A percentile compares a stretch with the other conserved stretches of the same genome.
Conservation (phyloP, 2,329 filamentous ascomycete genomes). For the Knoxdaviesia capensis region DNA sequence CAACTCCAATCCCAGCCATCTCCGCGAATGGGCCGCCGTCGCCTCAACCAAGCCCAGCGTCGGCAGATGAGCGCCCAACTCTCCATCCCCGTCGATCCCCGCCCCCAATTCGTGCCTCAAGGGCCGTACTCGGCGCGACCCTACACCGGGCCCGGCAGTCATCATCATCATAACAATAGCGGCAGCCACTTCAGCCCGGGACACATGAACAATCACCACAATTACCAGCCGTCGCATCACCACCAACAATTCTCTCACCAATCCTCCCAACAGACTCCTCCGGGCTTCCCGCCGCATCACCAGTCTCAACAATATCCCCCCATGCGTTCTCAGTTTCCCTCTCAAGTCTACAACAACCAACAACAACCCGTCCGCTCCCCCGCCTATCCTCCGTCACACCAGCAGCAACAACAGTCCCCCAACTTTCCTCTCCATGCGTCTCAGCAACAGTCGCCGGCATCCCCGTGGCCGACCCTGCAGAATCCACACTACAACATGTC, state of each 20-base stretch:
- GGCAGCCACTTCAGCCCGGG: background rate
- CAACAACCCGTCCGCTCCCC: too few relatives aligned
- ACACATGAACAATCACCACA: background rate
- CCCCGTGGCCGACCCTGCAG: too few relatives aligned
- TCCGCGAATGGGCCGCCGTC: conserved; percentile 10
- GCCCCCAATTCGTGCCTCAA: conserved; percentile 8
- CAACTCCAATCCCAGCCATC: background rate
- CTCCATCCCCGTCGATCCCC: conserved; percentile 32
- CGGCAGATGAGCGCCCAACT: conserved; percentile 41
- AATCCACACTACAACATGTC: too few relatives aligned
- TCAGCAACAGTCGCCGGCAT: too few relatives aligned
- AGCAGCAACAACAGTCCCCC: too few relatives aligned
- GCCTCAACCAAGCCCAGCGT: conserved; percentile 41
- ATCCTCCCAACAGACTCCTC: background rate
- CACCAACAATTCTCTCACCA: background rate
- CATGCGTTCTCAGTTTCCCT: too few relatives aligned
- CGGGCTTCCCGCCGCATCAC: background rate
- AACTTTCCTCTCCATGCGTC: too few relatives aligned
- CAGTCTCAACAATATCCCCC: background rate
- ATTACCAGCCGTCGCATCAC: background rate
- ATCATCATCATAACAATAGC: background rate
- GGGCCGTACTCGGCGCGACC: background rate
- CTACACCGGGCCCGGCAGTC: background rate
- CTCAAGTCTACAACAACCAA: too few relatives aligned
- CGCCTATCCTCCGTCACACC: too few relatives aligned